Percentiles rank a stretch among this genome's conserved stretches.
phyloP scores from a whole-genome alignment of 306 rosid genomes.

The Cajanus cajan region DNA sequence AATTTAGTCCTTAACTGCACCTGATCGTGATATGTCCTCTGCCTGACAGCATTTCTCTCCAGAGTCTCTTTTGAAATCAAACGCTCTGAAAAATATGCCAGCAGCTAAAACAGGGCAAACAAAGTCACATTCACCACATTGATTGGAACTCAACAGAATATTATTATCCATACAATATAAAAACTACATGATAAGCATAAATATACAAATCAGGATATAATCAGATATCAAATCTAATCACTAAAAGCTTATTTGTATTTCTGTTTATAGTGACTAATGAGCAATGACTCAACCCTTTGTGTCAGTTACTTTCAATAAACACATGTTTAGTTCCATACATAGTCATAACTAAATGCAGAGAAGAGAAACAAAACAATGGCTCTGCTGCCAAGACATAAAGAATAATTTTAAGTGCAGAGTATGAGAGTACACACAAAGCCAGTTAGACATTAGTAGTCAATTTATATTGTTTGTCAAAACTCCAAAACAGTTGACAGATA shows the following conservation, averaged over 20 bases:
- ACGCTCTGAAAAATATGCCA: slow-evolving; percentile 71
- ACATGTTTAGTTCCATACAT: neutral
- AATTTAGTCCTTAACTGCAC: slow-evolving; percentile 41
- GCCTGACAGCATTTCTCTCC: slow-evolving; percentile 73
- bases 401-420: neutral
- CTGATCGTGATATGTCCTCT: slow-evolving; percentile 64
- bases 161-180: neutral
- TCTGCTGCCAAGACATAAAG: slow-evolving; percentile 11
- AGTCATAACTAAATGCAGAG: neutral
- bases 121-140: slow-evolving; percentile 20
- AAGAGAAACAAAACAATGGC: neutral
- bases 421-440: slow-evolving; percentile 8
- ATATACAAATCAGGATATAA: neutral
- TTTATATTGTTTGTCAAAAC: neutral
- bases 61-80: slow-evolving; percentile 65
- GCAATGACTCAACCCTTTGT: neutral
- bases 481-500: neutral
- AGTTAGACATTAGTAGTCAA: neutral
- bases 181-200: neutral
- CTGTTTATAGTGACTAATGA: neutral
- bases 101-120: slow-evolving; percentile 60
- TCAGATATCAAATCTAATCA: slow-evolving; percentile 3
- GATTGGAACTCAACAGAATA: slow-evolving; percentile 22
- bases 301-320: neutral
- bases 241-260: slow-evolving; percentile 7